phyloP scores from a whole-genome alignment of 495 filamentous ascomycete species.

The Hypoxylon fuscum region DNA sequence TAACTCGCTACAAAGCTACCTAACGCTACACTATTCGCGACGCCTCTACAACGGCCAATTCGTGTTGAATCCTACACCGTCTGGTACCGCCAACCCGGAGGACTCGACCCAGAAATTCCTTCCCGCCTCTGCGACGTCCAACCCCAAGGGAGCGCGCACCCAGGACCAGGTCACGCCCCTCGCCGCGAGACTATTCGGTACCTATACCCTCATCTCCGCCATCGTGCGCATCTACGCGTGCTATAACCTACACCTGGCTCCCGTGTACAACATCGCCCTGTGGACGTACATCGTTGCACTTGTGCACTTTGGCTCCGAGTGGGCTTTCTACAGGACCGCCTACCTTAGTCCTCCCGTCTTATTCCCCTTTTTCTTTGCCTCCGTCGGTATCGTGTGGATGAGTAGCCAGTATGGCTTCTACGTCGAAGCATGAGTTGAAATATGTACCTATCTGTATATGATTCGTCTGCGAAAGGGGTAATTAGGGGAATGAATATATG shows the following conservation, averaged over 20 bases:
- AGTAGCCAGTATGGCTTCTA: conserved; percentile 72
- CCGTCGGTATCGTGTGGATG: conserved; percentile 83
- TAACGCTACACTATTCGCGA: conserved; percentile 74
- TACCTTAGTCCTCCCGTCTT: conserved; percentile 72
- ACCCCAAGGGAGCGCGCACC: conserved; percentile 57
- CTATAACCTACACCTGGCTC: conserved; percentile 78
- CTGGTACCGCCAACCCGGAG: conserved; percentile 53
- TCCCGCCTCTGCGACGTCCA: conserved; percentile 49
- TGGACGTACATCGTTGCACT: conserved; percentile 84
- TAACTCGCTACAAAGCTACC: conserved; percentile 85
- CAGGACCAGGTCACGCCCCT: conserved; percentile 72
- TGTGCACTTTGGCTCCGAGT: conserved; percentile 83
- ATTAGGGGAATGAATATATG: neutral
- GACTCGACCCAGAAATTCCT: conserved; percentile 55
- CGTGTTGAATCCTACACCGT: conserved; percentile 52
- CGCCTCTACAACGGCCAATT: conserved; percentile 75
- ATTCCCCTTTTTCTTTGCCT: conserved; percentile 78
- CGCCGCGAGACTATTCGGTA: conserved; percentile 85
- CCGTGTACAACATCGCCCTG: conserved; percentile 78
- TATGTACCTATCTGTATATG: neutral
- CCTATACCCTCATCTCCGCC: conserved; percentile 82
- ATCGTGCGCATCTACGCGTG: conserved; percentile 85
- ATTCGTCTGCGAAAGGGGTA: no score
- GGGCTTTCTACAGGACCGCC: conserved; percentile 76
- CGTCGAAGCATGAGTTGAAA: conserved; percentile 49